phyloP scores from a whole-genome alignment of 83 land plant genomes.

The Isoetes engelmannii region DNA sequence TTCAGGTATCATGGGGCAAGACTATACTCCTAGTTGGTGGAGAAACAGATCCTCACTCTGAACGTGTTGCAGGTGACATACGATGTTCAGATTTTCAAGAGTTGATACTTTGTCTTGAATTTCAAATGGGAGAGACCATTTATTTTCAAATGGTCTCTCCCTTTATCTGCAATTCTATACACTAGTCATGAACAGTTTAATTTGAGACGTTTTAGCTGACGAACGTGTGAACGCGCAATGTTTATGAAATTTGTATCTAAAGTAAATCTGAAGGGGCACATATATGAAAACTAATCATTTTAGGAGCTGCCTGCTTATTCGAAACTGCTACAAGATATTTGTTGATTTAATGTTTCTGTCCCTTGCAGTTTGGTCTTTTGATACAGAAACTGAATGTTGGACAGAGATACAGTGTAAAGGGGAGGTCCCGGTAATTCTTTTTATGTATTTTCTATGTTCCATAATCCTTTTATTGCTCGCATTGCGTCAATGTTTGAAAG shows the following conservation, averaged over 20 bases:
- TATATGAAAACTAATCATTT: too few relatives aligned
- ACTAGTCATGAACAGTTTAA: neutral
- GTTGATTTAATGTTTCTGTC: too few relatives aligned
- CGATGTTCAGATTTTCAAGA: neutral
- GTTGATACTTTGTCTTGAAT: neutral
- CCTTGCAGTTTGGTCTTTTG: conserved; percentile 84
- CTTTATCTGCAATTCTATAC: neutral
- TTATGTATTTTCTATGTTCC: too few relatives aligned
- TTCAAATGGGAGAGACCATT: too few relatives aligned
- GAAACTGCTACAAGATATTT: too few relatives aligned
- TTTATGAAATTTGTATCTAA: too few relatives aligned
- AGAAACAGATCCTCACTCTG: conserved; percentile 58
- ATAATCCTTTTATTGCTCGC: too few relatives aligned
- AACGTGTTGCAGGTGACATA: conserved; percentile 52
- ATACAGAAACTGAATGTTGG: conserved; percentile 76
- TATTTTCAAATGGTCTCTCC: too few relatives aligned
- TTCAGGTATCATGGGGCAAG: conserved; percentile 81
- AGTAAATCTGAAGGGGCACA: too few relatives aligned
- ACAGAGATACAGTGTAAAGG: conserved; percentile 76
- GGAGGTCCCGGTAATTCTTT: conserved; percentile 62
- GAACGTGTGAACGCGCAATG: too few relatives aligned
- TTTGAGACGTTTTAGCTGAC: neutral
- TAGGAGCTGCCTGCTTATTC: too few relatives aligned
- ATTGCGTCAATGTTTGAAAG: too few relatives aligned
- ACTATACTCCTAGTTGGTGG: conserved; percentile 73